Conservation (phyloP, 108 stramenopile genomes). For the Skeletonema costatum region DNA sequence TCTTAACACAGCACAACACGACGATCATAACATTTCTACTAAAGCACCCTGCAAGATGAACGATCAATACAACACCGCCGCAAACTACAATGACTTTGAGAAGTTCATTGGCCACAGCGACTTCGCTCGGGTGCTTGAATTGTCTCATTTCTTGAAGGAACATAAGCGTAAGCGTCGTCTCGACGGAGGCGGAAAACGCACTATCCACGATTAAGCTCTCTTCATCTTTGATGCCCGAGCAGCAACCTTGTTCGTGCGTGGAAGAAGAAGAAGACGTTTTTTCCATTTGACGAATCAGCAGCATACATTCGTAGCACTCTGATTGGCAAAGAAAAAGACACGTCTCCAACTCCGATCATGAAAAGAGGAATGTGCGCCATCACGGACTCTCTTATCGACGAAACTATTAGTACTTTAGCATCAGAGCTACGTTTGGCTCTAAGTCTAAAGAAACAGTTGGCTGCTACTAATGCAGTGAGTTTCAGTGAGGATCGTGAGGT, state of each 20-base stretch:
- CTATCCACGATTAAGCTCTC: constrained; percentile 2
- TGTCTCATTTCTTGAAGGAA: constrained; percentile 31
- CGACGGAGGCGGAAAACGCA: not conserved
- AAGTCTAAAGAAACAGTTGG: constrained; percentile 35
- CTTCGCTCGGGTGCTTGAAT: constrained; percentile 41
- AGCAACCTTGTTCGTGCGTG: not conserved
- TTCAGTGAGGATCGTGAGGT: not conserved
- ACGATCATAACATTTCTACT: not conserved
- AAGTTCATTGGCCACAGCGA: constrained; percentile 40
- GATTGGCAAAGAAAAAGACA: not conserved
- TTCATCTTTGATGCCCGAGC: not conserved
- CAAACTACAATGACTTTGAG: constrained; percentile 35
- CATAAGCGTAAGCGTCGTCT: constrained; percentile 25
- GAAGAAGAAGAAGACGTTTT: not conserved
- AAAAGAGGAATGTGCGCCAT: constrained; percentile 30
- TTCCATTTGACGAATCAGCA: constrained; percentile 20
- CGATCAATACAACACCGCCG: not conserved
- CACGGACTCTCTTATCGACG: constrained; percentile 49
- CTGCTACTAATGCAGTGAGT: not conserved
- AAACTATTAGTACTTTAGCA: constrained; percentile 41
- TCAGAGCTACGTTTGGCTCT: constrained; percentile 26
- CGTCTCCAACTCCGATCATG: not conserved
- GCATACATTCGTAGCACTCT: constrained; percentile 21
- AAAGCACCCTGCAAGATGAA: not conserved
- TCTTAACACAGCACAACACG: too few relatives aligned